Percentiles rank a stretch among this genome's conserved stretches.
phyloP scores from a whole-genome alignment of 331 rosid genomes.

The Telfairia occidentalis region DNA sequence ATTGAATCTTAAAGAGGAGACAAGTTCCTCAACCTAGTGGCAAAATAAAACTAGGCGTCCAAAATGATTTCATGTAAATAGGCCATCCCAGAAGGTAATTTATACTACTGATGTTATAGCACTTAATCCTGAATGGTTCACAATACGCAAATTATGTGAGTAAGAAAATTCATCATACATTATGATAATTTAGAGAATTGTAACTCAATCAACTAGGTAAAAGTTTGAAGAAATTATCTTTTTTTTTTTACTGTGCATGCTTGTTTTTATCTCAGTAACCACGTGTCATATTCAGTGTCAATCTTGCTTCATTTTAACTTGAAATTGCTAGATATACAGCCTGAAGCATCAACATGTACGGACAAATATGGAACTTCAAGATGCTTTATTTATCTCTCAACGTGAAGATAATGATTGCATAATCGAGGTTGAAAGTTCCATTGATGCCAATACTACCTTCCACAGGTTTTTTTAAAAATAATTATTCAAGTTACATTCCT shows the following conservation, averaged over 20 bases:
- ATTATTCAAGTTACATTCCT: neutral
- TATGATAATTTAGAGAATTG: neutral
- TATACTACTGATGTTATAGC: neutral
- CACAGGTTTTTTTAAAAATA: slow-evolving; percentile 26
- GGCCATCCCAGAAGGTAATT: neutral
- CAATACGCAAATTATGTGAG: neutral
- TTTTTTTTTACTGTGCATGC: neutral
- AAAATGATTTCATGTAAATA: neutral
- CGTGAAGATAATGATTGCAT: slow-evolving; percentile 45
- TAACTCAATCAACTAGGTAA: neutral
- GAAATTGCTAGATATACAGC: slow-evolving; percentile 35
- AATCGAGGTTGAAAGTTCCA: slow-evolving; percentile 75
- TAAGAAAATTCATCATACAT: neutral
- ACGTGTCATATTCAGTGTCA: slow-evolving; percentile 8
- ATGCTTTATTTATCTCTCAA: slow-evolving; percentile 45
- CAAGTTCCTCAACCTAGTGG: neutral
- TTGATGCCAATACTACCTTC: slow-evolving; percentile 61
- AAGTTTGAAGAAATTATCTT: neutral
- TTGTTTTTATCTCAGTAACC: neutral
- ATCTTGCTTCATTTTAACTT: slow-evolving; percentile 17
- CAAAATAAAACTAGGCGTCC: neutral
- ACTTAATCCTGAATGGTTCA: neutral
- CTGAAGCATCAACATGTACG: slow-evolving; percentile 57
- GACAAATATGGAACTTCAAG: slow-evolving; percentile 63
- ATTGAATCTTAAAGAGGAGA: neutral